phyloP scores from a whole-genome alignment of 1,284 basidiomycete species.

The Apiotrichum gamsii region DNA sequence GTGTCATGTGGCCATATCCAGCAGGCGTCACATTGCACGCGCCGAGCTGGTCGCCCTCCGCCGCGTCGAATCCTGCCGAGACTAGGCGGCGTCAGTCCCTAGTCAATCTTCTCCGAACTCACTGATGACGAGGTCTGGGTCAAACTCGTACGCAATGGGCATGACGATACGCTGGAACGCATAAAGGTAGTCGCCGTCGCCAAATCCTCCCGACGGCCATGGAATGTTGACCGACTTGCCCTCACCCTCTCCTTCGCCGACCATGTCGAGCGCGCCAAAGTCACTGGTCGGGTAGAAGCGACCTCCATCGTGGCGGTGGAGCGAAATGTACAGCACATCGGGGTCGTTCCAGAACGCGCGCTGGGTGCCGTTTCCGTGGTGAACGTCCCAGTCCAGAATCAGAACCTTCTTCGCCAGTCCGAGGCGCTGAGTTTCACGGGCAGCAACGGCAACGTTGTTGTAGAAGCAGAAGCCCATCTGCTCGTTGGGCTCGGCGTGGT shows the following conservation, averaged over 20 bases:
- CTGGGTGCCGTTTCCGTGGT: constrained; percentile 98
- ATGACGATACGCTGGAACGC: constrained; percentile 94
- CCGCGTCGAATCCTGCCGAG: constrained; percentile 96
- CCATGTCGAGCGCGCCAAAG: constrained; percentile 78
- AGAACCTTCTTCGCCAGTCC: constrained; percentile 71
- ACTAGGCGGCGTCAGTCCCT: constrained; percentile 52
- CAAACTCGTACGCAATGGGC: constrained; percentile 95
- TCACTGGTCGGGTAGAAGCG: constrained; percentile 87
- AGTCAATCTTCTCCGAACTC: constrained; percentile 34
- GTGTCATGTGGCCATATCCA: constrained; percentile 99
- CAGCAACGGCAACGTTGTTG: constrained; percentile 94
- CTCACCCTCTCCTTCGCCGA: constrained; percentile 72
- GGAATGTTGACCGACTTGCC: constrained; percentile 95
- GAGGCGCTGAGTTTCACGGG: constrained; percentile 66
- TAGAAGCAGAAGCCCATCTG: constrained; percentile 99
- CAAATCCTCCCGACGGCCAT: constrained; percentile 84
- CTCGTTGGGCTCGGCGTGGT: constrained; percentile 95
- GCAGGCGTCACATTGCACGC: constrained; percentile 82
- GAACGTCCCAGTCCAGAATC: constrained; percentile 98
- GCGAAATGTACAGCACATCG: constrained; percentile 86
- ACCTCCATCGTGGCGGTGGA: constrained; percentile 90
- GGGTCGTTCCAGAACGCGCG: constrained; percentile 88
- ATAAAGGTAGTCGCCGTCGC: constrained; percentile 91
- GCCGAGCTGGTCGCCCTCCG: constrained; percentile 84
- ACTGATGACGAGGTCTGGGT: constrained; percentile 95